A percentile compares a stretch with the other conserved stretches of the same genome.
These are phyloP conservation scores for Bremia lactucae DNA, from an alignment of 352 stramenopile genomes.

Conservation along the genomic window DNA sequence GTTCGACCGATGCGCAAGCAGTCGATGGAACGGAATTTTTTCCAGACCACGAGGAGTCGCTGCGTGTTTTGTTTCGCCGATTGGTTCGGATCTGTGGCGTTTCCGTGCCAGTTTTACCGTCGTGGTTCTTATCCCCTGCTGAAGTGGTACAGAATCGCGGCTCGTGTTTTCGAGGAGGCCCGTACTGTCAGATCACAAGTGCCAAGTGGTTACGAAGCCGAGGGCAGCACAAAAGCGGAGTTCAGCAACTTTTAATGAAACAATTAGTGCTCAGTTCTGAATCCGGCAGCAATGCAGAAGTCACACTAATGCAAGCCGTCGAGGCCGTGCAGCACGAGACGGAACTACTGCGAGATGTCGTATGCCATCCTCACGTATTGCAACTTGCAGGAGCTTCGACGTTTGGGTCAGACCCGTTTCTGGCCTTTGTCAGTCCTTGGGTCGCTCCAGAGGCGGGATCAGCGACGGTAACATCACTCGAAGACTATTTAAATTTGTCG, in stretches of 20 bases:
- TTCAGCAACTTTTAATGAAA: constrained; percentile 37
- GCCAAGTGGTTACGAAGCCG: constrained; percentile 21
- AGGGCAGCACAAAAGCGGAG: constrained; percentile 13
- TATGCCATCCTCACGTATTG: constrained; percentile 41
- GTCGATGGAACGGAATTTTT: constrained; percentile 14
- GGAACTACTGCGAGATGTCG: constrained; percentile 26
- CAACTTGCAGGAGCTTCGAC: constrained; percentile 42
- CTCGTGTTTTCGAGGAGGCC: constrained; percentile 18
- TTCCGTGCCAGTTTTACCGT: constrained; percentile 29
- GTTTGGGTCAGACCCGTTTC: constrained; percentile 32
- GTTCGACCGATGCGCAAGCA: background rate
- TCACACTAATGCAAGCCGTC: constrained; percentile 5
- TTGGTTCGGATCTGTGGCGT: constrained; percentile 36
- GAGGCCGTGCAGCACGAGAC: constrained; percentile 30
- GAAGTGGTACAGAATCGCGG: constrained; percentile 17
- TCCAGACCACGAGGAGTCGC: constrained; percentile 30
- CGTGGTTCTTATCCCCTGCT: constrained; percentile 42
- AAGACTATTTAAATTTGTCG: constrained; percentile 38
- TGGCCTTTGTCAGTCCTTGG: constrained; percentile 43
- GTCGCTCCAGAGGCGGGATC: constrained; percentile 11
- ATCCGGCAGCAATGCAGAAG: constrained; percentile 1
- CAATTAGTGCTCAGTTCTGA: constrained; percentile 11
- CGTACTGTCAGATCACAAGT: constrained; percentile 19
- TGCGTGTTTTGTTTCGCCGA: constrained; percentile 35
- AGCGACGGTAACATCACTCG: constrained; percentile 29